phyloP scores from a whole-genome alignment of 768 basidiomycete genomes.

The Boletus subcaerulescens region DNA sequence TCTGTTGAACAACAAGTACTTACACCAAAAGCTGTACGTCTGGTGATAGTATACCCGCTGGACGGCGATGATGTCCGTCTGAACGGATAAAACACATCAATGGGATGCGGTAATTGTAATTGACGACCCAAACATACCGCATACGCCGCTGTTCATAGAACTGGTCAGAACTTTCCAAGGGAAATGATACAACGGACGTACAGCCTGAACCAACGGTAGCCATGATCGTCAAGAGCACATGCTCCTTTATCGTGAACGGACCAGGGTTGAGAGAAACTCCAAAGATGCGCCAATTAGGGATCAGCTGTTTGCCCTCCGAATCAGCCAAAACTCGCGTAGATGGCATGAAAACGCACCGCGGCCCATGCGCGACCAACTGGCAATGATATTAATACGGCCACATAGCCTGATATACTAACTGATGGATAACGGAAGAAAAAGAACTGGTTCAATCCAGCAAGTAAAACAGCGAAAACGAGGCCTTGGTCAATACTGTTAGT shows the following conservation, averaged over 20 bases:
- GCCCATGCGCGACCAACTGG: constrained; percentile 70
- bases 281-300: constrained; percentile 52
- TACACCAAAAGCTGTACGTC: constrained; percentile 48
- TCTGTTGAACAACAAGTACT: constrained; percentile 13
- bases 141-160: constrained; percentile 39
- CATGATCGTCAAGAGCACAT: constrained; percentile 68
- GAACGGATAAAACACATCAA: background rate
- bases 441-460: constrained; percentile 77
- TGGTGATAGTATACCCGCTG: constrained; percentile 69
- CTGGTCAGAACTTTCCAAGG: background rate
- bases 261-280: constrained; percentile 70
- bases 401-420: constrained; percentile 41
- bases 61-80: constrained; percentile 71
- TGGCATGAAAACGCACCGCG: constrained; percentile 15
- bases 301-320: constrained; percentile 26
- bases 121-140: constrained; percentile 29
- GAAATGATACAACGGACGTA: constrained; percentile 10
- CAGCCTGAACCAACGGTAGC: constrained; percentile 43
- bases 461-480: constrained; percentile 51
- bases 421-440: constrained; percentile 70
- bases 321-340: background rate
- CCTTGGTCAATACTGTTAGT: constrained; percentile 13
- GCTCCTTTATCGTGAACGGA: constrained; percentile 73
- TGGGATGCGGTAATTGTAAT: background rate
- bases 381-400: constrained; percentile 70